A percentile compares a stretch with the other conserved stretches of the same genome.
These are phyloP conservation scores for Xylaria sp. DNA, from an alignment of 2,329 filamentous ascomycete species.

Conservation along the genomic window DNA sequence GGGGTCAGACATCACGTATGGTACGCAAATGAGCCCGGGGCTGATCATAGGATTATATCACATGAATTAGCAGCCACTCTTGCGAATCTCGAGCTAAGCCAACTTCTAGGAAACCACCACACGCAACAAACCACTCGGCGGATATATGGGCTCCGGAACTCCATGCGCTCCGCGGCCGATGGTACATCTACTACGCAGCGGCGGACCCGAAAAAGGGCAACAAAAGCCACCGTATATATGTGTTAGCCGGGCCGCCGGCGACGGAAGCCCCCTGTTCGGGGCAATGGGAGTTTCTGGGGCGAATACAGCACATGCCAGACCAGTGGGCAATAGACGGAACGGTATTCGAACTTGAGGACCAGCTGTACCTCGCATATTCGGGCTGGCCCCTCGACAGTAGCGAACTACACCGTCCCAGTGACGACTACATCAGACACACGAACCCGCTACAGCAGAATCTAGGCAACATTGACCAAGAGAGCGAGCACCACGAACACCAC, in stretches of 20 bases:
- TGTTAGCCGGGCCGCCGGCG: slow-evolving; percentile 46
- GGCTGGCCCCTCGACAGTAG: slow-evolving; percentile 46
- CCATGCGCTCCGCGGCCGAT: slow-evolving; percentile 46
- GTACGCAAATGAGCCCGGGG: slow-evolving; percentile 35
- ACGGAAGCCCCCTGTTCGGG: slow-evolving; percentile 44
- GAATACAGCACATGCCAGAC: slow-evolving; percentile 44
- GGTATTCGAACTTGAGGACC: slow-evolving; percentile 44
- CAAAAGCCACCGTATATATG: slow-evolving; percentile 49
- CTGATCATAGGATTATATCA: neutral
- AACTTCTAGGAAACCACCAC: slow-evolving; percentile 45
- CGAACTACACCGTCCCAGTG: slow-evolving; percentile 7
- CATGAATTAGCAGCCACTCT: too few relatives aligned
- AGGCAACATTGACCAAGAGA: neutral
- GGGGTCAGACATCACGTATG: slow-evolving; percentile 46
- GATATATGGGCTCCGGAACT: slow-evolving; percentile 51
- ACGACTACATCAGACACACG: neutral
- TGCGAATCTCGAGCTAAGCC: neutral
- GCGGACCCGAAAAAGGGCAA: slow-evolving; percentile 45
- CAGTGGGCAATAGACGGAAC: slow-evolving; percentile 51
- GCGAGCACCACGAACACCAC: neutral
- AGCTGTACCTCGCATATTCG: slow-evolving; percentile 48
- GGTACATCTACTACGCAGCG: slow-evolving; percentile 51
- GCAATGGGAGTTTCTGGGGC: slow-evolving; percentile 49
- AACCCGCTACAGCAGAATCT: neutral
- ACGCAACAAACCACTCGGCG: slow-evolving; percentile 46